Base-by-base conservation (phyloP, 75 land plant species). In the Adiantum capillusveneris region DNA sequence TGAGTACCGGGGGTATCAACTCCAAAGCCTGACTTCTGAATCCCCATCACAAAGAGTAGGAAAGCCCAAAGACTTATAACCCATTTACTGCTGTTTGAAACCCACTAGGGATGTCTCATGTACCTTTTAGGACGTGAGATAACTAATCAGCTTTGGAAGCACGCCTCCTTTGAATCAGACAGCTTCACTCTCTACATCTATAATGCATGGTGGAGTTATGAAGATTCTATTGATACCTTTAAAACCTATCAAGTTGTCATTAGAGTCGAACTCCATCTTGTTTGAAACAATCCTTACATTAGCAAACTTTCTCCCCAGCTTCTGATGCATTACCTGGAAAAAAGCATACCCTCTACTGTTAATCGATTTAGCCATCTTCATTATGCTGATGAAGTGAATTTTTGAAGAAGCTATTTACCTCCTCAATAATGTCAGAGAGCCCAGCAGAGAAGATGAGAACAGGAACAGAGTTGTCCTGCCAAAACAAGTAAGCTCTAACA, bases 391-490 rank as follows among this genome's bases (percentile, higher is more conserved):
- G 50, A 11, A 11, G 1, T 31, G 11, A 64, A 58, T 5, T 42
- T 27, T 42, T 58, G 21, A 16, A 30, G 27, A 63, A 25, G 18
- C 55, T 39, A 53, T 50, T 41, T 52, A 87, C 96, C 97, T 91
- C 97, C 65, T 91, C 97, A 41, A 91, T 91, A 21, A 91, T 82
- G 72, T 91, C 97, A 27, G 97, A 85, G 34, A 91, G 85, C 2
- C 97, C 97, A 58, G 97, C 97, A 62, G 97, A 91, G 78, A 91
- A 91, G 29, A 91, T 80, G 0, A 91, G 85, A 61, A 88, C 67
- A 25, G 97, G 97, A 17, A 91, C 77, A 30, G 68, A 74, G 45
- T 44, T 79, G 45, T 72, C 79, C 97, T 91, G 22, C 80, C 58
- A 44, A 56, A 51, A n/a, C n/a, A 31, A 14, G 22, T 34, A n/a